A percentile compares a stretch with the other conserved stretches of the same genome.
phyloP scores from a whole-genome alignment of 1,284 basidiomycete species.

The Tilletiaria anomala region DNA sequence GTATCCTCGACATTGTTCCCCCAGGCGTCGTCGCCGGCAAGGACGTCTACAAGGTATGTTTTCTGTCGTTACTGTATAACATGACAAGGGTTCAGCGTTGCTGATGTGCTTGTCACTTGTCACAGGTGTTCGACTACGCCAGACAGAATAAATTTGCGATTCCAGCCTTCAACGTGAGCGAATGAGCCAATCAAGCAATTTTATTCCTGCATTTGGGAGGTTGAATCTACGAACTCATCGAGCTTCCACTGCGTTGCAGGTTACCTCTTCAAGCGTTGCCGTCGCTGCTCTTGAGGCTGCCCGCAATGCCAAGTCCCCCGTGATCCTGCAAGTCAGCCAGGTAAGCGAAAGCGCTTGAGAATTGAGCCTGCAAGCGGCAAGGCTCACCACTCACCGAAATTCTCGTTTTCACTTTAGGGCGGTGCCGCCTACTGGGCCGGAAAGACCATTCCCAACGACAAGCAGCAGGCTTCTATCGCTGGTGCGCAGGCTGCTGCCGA shows the following conservation, averaged over 20 bases:
- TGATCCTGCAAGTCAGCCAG: conserved; percentile 94
- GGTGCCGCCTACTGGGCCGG: conserved; percentile 89
- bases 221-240: background rate
- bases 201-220: conserved; percentile 1
- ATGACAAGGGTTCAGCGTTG: too few relatives aligned
- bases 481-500: conserved; percentile 85
- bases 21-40: conserved; percentile 37
- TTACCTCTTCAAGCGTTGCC: conserved; percentile 20
- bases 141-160: conserved; percentile 37
- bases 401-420: conserved; percentile 85
- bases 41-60: conserved; percentile 40
- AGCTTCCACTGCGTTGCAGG: too few relatives aligned
- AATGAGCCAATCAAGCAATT: background rate
- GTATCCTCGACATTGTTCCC: conserved; percentile 29
- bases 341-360: too few relatives aligned
- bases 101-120: too few relatives aligned
- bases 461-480: conserved; percentile 87
- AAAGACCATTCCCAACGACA: conserved; percentile 86
- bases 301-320: conserved; percentile 76
- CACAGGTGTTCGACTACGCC: conserved; percentile 37
- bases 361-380: too few relatives aligned
- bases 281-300: conserved; percentile 38
- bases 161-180: conserved; percentile 36
- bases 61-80: too few relatives aligned
- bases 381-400: conserved; percentile 92